A percentile compares a stretch with the other conserved stretches of the same genome.
These are phyloP conservation scores for Nidula niveotomentosa DNA, from an alignment of 1,284 basidiomycete species.

Conservation along the genomic window DNA sequence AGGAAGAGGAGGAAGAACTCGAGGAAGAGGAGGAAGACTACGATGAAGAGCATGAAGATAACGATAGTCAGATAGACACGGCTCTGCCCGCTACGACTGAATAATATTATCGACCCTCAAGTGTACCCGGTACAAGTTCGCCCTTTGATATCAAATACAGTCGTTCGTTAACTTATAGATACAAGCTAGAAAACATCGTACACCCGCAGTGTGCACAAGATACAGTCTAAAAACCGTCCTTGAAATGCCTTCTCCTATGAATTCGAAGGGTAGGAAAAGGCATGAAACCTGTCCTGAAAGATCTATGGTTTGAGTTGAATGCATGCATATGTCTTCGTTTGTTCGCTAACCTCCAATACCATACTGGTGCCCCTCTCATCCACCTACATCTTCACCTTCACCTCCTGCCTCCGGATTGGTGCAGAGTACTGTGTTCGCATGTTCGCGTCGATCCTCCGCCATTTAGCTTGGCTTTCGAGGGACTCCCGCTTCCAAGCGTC, in stretches of 20 bases:
- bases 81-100: slow-evolving; percentile 16
- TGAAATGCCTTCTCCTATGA: not conserved
- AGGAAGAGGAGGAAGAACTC: slow-evolving; percentile 64
- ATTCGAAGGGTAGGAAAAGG: not conserved
- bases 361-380: not conserved
- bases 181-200: slow-evolving; percentile 1
- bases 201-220: not conserved
- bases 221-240: not conserved
- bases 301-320: no score
- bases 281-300: not conserved
- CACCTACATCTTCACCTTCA: slow-evolving; percentile 45
- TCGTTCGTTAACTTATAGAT: slow-evolving; percentile 19
- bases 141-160: slow-evolving; percentile 14
- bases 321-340: no score
- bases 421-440: slow-evolving; percentile 36
- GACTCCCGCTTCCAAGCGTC: slow-evolving; percentile 65
- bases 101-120: slow-evolving; percentile 10
- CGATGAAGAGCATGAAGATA: slow-evolving; percentile 32
- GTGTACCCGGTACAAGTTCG: slow-evolving; percentile 16
- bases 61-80: slow-evolving; percentile 21
- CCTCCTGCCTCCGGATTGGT: slow-evolving; percentile 28
- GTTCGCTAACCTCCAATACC: not conserved
- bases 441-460: slow-evolving; percentile 54
- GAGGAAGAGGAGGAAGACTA: slow-evolving; percentile 38
- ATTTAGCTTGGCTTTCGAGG: slow-evolving; percentile 52